Evolutionary conservation across 2,329 filamentous ascomycete genomes (phyloP).

Genomic region (Scytalidium lignicola): DNA sequence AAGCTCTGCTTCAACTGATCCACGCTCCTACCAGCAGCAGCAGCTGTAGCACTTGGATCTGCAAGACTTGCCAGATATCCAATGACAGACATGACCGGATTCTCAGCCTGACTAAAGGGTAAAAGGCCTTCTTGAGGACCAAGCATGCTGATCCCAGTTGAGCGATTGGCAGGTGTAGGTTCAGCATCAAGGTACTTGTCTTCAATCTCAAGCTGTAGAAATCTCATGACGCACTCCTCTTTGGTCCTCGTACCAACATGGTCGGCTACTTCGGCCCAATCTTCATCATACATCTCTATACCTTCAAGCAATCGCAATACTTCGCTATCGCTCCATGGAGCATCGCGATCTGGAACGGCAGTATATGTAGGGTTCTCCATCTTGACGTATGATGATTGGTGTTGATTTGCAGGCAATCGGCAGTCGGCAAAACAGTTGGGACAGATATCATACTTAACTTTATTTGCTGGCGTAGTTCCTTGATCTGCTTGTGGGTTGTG

Average conservation of each 20-base stretch:
- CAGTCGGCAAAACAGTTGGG: conserved; percentile 85
- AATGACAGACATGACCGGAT: conserved; percentile 94
- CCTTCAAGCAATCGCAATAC: conserved; percentile 84
- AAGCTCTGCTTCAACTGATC: conserved; percentile 79
- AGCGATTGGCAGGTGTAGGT: conserved; percentile 44
- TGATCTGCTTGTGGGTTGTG: conserved; percentile 55
- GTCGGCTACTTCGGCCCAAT: conserved; percentile 90
- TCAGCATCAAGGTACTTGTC: conserved; percentile 92
- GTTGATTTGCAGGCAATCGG: conserved; percentile 74
- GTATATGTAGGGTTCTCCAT: conserved; percentile 85
- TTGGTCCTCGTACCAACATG: conserved; percentile 87
- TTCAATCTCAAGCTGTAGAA: conserved; percentile 93
- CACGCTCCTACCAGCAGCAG: conserved; percentile 82
- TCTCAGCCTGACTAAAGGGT: conserved; percentile 88
- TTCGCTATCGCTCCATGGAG: conserved; percentile 88
- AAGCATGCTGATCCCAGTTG: conserved; percentile 58
- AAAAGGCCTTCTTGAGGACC: conserved; percentile 72
- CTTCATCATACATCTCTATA: conserved; percentile 87
- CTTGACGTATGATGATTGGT: conserved; percentile 76
- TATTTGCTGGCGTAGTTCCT: conserved; percentile 32
- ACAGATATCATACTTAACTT: conserved; percentile 80
- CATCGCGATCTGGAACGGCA: conserved; percentile 72
- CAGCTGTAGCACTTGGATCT: conserved; percentile 84
- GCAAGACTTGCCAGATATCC: conserved; percentile 89
- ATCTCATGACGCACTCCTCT: conserved; percentile 96